These are phyloP conservation scores for Xerocomellus amylosporus DNA, from an alignment of 768 basidiomycete genomes.

Conservation along the genomic window DNA sequence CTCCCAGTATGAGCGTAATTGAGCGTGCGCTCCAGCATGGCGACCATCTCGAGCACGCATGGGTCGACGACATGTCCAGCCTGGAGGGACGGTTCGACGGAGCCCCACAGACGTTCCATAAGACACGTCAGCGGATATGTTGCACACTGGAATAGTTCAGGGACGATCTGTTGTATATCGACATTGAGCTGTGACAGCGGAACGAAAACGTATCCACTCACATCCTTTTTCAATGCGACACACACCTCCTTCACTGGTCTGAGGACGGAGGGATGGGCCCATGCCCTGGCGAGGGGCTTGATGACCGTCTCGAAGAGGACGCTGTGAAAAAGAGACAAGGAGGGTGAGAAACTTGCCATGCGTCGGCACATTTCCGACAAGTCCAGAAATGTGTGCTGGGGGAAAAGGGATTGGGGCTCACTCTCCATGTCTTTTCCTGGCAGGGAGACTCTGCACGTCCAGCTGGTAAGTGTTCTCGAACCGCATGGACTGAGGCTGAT, in stretches of 20 bases:
- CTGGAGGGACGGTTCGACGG: too few species aligned
- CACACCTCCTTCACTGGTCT: not conserved
- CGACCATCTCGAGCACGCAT: not conserved
- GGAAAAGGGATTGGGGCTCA: not conserved
- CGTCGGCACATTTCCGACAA: too few species aligned
- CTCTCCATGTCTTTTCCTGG: not conserved
- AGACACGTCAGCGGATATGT: not conserved
- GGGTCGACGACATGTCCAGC: not conserved
- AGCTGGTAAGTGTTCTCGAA: not conserved
- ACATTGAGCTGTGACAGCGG: too few species aligned
- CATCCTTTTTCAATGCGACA: not conserved
- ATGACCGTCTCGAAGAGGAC: not conserved
- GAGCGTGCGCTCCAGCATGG: not conserved
- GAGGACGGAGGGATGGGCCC: not conserved
- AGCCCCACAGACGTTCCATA: not conserved
- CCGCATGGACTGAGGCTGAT: not conserved
- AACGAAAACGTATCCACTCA: not conserved
- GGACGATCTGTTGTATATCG: not conserved
- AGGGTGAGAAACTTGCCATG: too few species aligned
- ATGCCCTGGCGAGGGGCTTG: not conserved
- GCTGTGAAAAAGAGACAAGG: not conserved
- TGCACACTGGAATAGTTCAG: not conserved
- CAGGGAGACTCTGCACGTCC: not conserved
- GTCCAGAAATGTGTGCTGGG: too few species aligned
- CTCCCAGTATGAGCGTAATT: conserved; percentile 6